Percentiles rank a stretch among this genome's conserved stretches.
Evolutionary conservation across 2,329 filamentous ascomycete species (phyloP).

Genomic region (Fusarium sp.): DNA sequence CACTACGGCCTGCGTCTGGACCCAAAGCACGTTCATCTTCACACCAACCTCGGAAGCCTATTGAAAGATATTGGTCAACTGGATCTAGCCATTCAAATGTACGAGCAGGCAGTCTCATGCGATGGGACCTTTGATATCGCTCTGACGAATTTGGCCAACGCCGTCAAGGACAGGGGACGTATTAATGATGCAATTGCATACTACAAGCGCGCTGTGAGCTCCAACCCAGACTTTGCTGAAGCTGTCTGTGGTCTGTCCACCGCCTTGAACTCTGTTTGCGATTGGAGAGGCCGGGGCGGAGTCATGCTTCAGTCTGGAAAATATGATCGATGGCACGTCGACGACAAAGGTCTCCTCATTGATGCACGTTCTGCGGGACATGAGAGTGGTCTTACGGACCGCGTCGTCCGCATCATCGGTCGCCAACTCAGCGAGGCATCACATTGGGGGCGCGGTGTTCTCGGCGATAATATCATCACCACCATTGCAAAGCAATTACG

Average conservation of each 20-base stretch:
- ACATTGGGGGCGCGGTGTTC: slow-evolving; percentile 81
- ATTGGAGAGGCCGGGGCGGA: slow-evolving; percentile 91
- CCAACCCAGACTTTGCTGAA: slow-evolving; percentile 97
- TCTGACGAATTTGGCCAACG: slow-evolving; percentile 94
- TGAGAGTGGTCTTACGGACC: slow-evolving; percentile 85
- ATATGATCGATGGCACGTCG: slow-evolving; percentile 93
- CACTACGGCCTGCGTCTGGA: slow-evolving; percentile 93
- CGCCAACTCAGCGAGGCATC: slow-evolving; percentile 90
- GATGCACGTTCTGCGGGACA: slow-evolving; percentile 74
- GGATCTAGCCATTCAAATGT: slow-evolving; percentile 93
- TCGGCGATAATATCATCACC: slow-evolving; percentile 68
- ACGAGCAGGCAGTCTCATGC: slow-evolving; percentile 91
- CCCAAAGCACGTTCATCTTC: slow-evolving; percentile 90
- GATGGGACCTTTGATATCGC: slow-evolving; percentile 98
- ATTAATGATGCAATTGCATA: slow-evolving; percentile 93
- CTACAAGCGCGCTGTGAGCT: slow-evolving; percentile 87
- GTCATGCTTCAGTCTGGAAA: slow-evolving; percentile 78
- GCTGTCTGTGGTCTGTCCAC: slow-evolving; percentile 96
- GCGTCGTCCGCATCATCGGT: slow-evolving; percentile 89
- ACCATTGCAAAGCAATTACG: slow-evolving; percentile 62
- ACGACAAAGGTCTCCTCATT: slow-evolving; percentile 82
- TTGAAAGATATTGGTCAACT: slow-evolving; percentile 97
- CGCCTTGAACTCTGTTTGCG: slow-evolving; percentile 94
- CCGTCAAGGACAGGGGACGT: slow-evolving; percentile 94
- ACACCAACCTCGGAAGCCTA: slow-evolving; percentile 94